Evolutionary conservation across 1,284 basidiomycete species (phyloP), one percentile per base, ranked within the genome.

Genomic region (Lentinus polychrous): DNA sequence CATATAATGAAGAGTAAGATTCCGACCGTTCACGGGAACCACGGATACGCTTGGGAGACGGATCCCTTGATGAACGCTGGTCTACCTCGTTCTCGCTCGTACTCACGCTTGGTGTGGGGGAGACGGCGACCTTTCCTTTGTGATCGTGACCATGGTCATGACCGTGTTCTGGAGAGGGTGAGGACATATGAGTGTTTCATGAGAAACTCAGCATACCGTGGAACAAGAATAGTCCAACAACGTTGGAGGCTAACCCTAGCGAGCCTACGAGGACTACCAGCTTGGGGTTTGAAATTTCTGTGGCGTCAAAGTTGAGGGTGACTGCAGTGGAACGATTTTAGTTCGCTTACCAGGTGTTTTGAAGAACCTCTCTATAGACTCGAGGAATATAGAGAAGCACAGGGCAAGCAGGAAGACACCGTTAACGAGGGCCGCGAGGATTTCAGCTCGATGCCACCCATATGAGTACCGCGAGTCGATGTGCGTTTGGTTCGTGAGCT

Each of bases 401-500:
- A 99, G 80, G 0, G 96, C 95, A 43, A 93, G 72, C 2, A 99
- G 79, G 72, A 98, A 98, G 48, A 98, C 94, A 44, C 96, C 95
- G 61, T 99, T 99, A 61, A 98, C 73, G 41, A 99, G 76, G 0
- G 93, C 92, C 24, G 93, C 93, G 7, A 99, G 79, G 52, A 99
- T 96, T 64, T 99, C 96, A n/a, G 96, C 96, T 49, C 96, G 79
- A 68, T 99, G 95, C 94, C 94, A 98, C 17, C 93, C 93, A 62
- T 95, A 96, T 1, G 91, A 90, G 66, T 93, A 94, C 36, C 82
- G 80, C 34, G 74, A 66, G 54, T 73, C 68, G 43, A 75, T 75
- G 57, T 81, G 74, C 15, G 66, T 73, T 46, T 73, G 69, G 36
- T 70, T 69, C 22, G 83, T 78, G 45, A 87, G 72, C 85, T 85